These are phyloP conservation scores for Dipodascus geniculatus DNA, from an alignment of 805 yeast species.

Conservation along the genomic window DNA sequence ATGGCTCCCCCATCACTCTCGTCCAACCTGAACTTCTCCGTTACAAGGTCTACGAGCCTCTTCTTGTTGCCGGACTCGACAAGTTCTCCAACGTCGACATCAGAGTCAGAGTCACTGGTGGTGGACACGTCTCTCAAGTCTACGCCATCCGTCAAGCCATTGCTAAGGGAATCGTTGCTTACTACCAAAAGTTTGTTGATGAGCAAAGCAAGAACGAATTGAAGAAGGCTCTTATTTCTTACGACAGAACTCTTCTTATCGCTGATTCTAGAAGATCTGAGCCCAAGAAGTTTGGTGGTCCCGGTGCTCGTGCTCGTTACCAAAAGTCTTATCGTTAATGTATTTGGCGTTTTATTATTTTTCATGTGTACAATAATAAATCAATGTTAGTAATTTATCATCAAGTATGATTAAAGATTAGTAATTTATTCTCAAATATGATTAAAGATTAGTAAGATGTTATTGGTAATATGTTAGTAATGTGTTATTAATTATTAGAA, in stretches of 20 bases:
- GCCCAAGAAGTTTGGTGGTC: constrained; percentile 99
- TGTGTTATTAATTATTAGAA: too few species aligned
- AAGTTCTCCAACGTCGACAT: constrained; percentile 97
- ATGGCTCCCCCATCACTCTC: constrained; percentile 98
- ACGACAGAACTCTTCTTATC: constrained; percentile 98
- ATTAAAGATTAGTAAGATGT: too few species aligned
- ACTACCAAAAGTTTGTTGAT: constrained; percentile 98
- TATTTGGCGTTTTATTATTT: neutral
- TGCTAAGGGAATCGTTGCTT: constrained; percentile 99
- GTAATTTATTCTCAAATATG: too few species aligned
- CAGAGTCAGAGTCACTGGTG: constrained; percentile 99
- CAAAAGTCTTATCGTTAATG: constrained; percentile 99
- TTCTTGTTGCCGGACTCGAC: constrained; percentile 95
- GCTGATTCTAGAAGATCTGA: constrained; percentile 99
- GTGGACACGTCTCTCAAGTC: constrained; percentile 99
- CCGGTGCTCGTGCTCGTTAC: constrained; percentile 99
- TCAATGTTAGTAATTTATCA: too few species aligned
- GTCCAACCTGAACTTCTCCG: constrained; percentile 98
- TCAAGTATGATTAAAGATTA: too few species aligned
- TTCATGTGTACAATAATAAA: neutral
- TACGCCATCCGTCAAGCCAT: constrained; percentile 99
- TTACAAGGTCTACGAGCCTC: constrained; percentile 99
- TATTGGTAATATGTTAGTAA: too few species aligned
- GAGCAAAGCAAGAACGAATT: constrained; percentile 99
- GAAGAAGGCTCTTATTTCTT: constrained; percentile 93